phyloP scores from a whole-genome alignment of 306 rosid species.

The Prosopis cineraria region DNA sequence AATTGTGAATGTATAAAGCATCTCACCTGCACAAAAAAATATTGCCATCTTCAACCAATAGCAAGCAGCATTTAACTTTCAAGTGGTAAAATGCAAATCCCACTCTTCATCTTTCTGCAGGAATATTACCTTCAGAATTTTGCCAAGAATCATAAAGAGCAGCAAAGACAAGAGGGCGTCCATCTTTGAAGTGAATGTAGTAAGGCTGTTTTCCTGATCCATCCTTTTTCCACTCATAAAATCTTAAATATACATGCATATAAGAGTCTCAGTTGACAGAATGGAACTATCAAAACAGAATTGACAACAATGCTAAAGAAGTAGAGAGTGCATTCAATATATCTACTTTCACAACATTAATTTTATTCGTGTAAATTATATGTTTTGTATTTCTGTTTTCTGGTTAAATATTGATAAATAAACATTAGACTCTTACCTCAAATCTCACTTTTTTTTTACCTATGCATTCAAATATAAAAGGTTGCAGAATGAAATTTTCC shows the following conservation, averaged over 20 bases:
- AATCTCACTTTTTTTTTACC: neutral
- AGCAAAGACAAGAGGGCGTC: slow-evolving; percentile 81
- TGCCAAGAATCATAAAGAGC: slow-evolving; percentile 91
- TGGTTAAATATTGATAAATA: neutral
- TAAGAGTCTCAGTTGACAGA: slow-evolving; percentile 21
- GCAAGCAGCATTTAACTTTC: slow-evolving; percentile 8
- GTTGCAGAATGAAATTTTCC: slow-evolving; percentile 5
- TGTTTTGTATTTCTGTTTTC: neutral
- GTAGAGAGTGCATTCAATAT: neutral
- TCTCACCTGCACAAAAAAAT: slow-evolving; percentile 60
- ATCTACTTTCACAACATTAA: neutral
- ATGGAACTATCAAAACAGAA: slow-evolving; percentile 1
- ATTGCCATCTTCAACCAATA: slow-evolving; percentile 16
- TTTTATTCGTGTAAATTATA: neutral
- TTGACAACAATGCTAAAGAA: neutral
- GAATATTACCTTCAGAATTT: slow-evolving; percentile 63
- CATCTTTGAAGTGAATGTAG: slow-evolving; percentile 84
- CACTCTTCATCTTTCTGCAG: slow-evolving; percentile 20
- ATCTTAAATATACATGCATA: slow-evolving; percentile 44
- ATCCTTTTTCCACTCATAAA: slow-evolving; percentile 94
- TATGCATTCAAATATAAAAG: slow-evolving; percentile 12
- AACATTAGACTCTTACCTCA: neutral
- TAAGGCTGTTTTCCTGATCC: slow-evolving; percentile 93
- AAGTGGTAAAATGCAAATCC: neutral
- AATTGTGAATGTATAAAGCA: slow-evolving; percentile 72